Base-by-base conservation (phyloP, 140 eudicot species). In the Senecio squalidus region DNA sequence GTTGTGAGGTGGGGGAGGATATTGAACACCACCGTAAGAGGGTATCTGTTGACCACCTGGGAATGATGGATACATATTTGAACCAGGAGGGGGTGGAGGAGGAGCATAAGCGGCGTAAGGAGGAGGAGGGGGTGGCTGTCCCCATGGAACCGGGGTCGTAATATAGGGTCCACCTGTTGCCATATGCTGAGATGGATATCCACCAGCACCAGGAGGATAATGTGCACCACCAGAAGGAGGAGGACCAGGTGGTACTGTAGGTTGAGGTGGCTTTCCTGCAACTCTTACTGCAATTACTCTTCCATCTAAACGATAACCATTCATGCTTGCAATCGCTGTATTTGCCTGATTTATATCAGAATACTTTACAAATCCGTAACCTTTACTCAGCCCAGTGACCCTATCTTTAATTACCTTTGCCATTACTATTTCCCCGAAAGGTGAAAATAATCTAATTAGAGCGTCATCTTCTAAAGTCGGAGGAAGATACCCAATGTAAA, bases 251-350 rank as follows among this genome's bases (percentile, higher is more conserved):
- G 95, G 88, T 22, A 68, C 62, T 22, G 75, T 30, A 16, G 93
- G 96, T 43, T 77, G 93, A 66, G 96, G 94, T 24, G 94, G 88
- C 69, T 80, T 88, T 47, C 94, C 94, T 0, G 96, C 96, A 44
- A 88, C 74, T 71, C 96, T 73, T 22, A 88, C 96, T 28, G 94
- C 96, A 43, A 88, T 84, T 22, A 81, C 57, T 69, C 94, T 82
- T 17, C 96, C 96, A 52, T 88, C 96, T 6, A 88, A 39, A 8
- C 51, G 73, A 66, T 81, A 68, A 14, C 96, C 96, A 40, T 76
- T 88, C 96, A 88, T 88, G 66, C 76, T 62, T 26, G 80, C 70
- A 68, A 81, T 88, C 54, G 96, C 96, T 25, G 38, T 62, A 67
- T 88, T 88, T 1, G 96, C 96, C 76, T 84, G 90, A 41, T 71